Conservation (phyloP, 257 asterid genomes). For the Solanum bulbocastanum region DNA sequence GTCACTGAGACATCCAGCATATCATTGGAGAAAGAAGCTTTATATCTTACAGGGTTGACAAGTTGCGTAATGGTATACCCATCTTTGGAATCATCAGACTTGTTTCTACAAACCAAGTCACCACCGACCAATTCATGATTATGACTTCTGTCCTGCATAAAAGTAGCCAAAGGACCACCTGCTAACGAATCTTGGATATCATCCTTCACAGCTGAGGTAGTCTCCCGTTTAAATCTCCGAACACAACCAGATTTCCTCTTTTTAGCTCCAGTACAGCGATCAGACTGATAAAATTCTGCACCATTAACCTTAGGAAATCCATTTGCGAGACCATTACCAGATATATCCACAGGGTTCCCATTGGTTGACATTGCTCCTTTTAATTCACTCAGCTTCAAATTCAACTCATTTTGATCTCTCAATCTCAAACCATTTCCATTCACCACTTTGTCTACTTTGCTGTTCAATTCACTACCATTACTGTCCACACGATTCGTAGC, state of each 20-base stretch:
- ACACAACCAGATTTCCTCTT: slow-evolving; percentile 90
- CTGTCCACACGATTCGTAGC: background rate
- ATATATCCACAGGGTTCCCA: slow-evolving; percentile 16
- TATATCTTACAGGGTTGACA: slow-evolving; percentile 66
- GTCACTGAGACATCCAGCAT: slow-evolving; percentile 55
- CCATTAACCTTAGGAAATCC: slow-evolving; percentile 33
- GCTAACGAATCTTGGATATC: slow-evolving; percentile 23
- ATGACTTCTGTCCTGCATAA: slow-evolving; percentile 24
- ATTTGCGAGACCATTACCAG: slow-evolving; percentile 17
- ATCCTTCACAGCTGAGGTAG: slow-evolving; percentile 16
- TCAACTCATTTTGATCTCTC: slow-evolving; percentile 38
- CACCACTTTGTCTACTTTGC: slow-evolving; percentile 22
- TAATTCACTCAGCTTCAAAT: slow-evolving; percentile 56
- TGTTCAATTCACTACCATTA: slow-evolving; percentile 7
- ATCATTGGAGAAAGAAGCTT: slow-evolving; percentile 35
- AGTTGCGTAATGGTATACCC: slow-evolving; percentile 52
- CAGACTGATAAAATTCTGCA: slow-evolving; percentile 24
- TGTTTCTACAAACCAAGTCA: slow-evolving; percentile 20
- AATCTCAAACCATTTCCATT: slow-evolving; percentile 28
- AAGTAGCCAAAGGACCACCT: slow-evolving; percentile 4
- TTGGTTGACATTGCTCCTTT: slow-evolving; percentile 22
- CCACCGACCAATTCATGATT: slow-evolving; percentile 17
- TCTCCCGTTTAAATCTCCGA: slow-evolving; percentile 69
- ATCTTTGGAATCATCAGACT: slow-evolving; percentile 33
- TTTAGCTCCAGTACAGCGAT: slow-evolving; percentile 73